These are phyloP conservation scores for Antitrichia curtipendula DNA, from an alignment of 225 moss, liverwort and hornwort species.

Conservation along the genomic window DNA sequence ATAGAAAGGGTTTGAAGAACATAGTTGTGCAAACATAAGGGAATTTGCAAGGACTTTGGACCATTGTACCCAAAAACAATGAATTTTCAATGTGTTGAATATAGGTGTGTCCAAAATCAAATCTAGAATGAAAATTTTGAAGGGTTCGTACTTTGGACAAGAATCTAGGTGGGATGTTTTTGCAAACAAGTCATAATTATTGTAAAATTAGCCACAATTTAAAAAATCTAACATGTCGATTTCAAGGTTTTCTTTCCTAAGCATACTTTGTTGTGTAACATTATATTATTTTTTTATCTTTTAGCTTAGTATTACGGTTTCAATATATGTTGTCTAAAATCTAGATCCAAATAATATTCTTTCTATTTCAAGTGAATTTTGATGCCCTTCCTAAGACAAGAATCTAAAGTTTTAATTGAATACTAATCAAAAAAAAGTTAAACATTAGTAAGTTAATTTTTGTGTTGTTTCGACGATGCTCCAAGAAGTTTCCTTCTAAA, in stretches of 20 bases:
- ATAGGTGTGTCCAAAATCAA: not conserved
- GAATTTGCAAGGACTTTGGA: not conserved
- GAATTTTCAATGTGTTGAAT: not conserved
- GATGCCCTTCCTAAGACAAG: not conserved
- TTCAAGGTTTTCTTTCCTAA: not conserved
- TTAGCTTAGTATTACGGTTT: not conserved
- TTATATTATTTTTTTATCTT: not conserved
- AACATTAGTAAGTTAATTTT: not conserved
- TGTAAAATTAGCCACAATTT: not conserved
- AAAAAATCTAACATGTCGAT: not conserved
- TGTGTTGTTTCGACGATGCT: not conserved
- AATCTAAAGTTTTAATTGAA: not conserved
- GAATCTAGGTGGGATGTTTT: not conserved
- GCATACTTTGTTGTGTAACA: not conserved
- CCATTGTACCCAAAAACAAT: not conserved
- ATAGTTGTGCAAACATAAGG: not conserved
- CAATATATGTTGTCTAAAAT: accelerated
- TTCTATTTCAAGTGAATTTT: not conserved
- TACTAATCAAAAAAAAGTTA: not conserved
- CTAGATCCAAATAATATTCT: not conserved
- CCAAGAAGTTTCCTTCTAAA: accelerated
- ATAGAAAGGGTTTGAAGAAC: not conserved
- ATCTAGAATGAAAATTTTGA: accelerated
- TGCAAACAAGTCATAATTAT: not conserved
- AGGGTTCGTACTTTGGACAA: not conserved